Base-by-base conservation (phyloP, 2,329 filamentous ascomycete species). In the Orbilia ellipsospora region DNA sequence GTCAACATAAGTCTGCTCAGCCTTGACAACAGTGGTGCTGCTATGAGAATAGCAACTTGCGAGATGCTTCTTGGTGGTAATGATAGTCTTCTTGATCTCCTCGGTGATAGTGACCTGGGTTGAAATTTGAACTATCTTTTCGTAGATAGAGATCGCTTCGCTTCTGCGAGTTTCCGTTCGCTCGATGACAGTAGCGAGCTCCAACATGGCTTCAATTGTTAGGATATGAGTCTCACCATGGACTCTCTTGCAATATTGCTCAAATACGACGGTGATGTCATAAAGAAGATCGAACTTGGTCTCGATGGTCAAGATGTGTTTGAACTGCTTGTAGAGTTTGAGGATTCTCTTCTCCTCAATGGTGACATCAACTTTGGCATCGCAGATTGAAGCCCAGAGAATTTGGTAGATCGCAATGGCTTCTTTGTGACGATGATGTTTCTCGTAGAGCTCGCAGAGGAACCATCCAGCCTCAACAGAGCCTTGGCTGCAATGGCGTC, bases 21-120 rank as follows among this genome's bases (percentile, higher is more conserved):
- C 63, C 13, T 59, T 66, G 12, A 59, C 63, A 50, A 66, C 51
- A 4, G 63, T 66, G 23, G 63, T 66, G 18, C 26, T 57, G n/a
- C 20, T 50, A 40, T 59, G 52, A n/a, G 52, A 57, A n/a, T 66
- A 66, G 42, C 63, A 66, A 12, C 54, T 59, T 13, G 63, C 63
- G 42, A 66, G 63, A n/a, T 66, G 63, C 26, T 66, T 66, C 52
- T 66, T 66, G 2, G 63, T 66, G 1, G 52, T 66, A n/a, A 66
- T 57, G 18, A 66, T 51, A 13, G 40, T 57, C 23, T 40, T 59
- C 42, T 57, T 66, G 51, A 57, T 52, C 40, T 66, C 63, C 16
- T 66, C 63, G 16, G 63, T 66, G 40, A 66, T 51, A n/a, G 63
- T 66, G 5, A 66, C 26, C 5, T 66, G 26, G 10, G 51, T 50